Evolutionary conservation across 495 filamentous ascomycete species (phyloP).

Genomic region (Talaromyces stipitatus): DNA sequence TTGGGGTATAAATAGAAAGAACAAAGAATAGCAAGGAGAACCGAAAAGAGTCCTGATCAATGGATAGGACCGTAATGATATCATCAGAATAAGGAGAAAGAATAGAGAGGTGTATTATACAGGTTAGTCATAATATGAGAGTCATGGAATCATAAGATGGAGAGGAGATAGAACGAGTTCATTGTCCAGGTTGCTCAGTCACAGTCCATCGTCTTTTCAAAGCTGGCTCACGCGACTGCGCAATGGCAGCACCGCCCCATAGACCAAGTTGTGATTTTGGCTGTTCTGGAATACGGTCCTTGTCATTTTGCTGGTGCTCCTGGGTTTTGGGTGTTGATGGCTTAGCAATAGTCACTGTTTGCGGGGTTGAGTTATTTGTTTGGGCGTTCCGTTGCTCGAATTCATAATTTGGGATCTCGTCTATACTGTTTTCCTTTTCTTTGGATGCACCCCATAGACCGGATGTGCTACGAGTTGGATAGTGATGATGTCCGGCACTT

Average conservation of each 20-base stretch:
- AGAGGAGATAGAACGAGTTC: not conserved
- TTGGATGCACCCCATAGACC: conserved; percentile 7
- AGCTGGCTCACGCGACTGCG: conserved; percentile 22
- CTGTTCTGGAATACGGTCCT: conserved; percentile 18
- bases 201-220: conserved; percentile 39
- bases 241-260: conserved; percentile 32
- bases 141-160: not conserved
- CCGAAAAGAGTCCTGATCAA: not conserved
- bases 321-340: not conserved
- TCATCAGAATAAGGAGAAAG: not conserved
- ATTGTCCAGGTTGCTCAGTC: conserved; percentile 21
- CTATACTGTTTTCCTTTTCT: not conserved
- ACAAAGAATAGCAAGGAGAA: not conserved
- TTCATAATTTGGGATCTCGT: not conserved
- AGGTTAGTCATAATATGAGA: not conserved
- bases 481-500: not conserved
- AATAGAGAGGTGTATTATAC: not conserved
- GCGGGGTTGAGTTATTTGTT: conserved; percentile 6
- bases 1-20: not conserved
- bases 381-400: conserved; percentile 8
- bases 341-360: not conserved
- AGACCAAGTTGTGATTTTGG: conserved; percentile 30
- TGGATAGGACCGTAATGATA: not conserved
- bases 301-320: not conserved
- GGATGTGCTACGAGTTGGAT: not conserved